phyloP scores from a whole-genome alignment of 345 rosid species.

The Geranium rotundifolium region DNA sequence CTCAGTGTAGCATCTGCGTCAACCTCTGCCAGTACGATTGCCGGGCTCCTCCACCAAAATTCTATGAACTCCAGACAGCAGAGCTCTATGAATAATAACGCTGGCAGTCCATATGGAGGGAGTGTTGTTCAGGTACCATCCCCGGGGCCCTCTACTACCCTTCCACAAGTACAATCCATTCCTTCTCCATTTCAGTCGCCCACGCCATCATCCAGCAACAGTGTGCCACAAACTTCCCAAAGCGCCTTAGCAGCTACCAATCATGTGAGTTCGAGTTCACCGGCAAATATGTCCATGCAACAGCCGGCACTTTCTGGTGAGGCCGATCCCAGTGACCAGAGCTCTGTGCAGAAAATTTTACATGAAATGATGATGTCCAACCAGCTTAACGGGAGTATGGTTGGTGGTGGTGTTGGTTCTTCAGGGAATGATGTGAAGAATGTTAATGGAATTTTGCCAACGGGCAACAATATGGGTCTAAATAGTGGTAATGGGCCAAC shows the following conservation, averaged over 20 bases:
- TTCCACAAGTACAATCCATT: conserved; percentile 50
- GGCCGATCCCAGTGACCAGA: conserved; percentile 51
- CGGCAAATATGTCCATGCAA: conserved; percentile 45
- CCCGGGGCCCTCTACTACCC: conserved; percentile 64
- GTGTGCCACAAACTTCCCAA: conserved; percentile 43
- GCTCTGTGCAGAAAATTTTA: conserved; percentile 79
- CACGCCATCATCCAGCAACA: conserved; percentile 45
- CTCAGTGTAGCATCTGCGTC: conserved; percentile 45
- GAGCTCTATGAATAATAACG: conserved; percentile 45
- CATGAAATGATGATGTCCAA: conserved; percentile 62
- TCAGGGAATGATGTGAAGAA: conserved; percentile 47
- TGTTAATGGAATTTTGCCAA: conserved; percentile 36
- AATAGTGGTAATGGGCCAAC: conserved; percentile 23
- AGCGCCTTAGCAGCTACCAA: conserved; percentile 35
- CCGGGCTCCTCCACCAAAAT: conserved; percentile 85
- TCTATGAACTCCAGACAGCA: conserved; percentile 84
- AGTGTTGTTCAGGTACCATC: conserved; percentile 63
- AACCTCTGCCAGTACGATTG: conserved; percentile 56
- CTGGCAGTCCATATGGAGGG: conserved; percentile 71
- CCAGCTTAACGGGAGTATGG: conserved; percentile 50
- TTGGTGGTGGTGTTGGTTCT: conserved; percentile 30
- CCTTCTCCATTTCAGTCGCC: conserved; percentile 69
- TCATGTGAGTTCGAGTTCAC: conserved; percentile 53
- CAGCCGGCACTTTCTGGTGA: conserved; percentile 47
- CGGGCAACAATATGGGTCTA: conserved; percentile 35